Evolutionary conservation across 2,329 filamentous ascomycete species (phyloP).

Genomic region (Phaeosphaeria sp.): DNA sequence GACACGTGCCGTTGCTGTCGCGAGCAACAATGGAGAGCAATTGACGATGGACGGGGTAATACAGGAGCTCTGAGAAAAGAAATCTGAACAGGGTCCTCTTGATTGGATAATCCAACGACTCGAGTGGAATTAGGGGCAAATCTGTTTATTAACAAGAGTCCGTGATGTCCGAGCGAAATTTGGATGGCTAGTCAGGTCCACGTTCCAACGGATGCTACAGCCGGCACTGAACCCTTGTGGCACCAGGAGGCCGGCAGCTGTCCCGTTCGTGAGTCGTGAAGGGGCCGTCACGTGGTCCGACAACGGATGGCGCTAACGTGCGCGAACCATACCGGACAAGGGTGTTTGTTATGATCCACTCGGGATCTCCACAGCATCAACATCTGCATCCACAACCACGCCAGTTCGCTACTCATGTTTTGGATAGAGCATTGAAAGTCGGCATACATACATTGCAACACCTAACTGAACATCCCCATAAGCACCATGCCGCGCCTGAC

Average conservation of each 20-base stretch:
- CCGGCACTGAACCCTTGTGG: background rate
- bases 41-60: background rate
- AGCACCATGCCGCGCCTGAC: conserved; percentile 50
- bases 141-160: background rate
- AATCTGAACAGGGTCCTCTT: conserved; percentile 2
- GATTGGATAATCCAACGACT: conserved; percentile 10
- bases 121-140: background rate
- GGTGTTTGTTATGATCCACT: conserved; percentile 27
- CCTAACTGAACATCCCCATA: background rate
- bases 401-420: conserved; percentile 22
- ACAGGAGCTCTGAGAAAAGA: conserved; percentile 8
- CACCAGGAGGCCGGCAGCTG: background rate
- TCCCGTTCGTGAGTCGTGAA: conserved; percentile 1
- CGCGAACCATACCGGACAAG: conserved; percentile 13
- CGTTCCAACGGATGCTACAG: background rate
- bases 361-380: conserved; percentile 18
- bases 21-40: conserved; percentile 1
- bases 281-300: conserved; percentile 17
- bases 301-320: conserved; percentile 4
- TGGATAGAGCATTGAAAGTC: conserved; percentile 12
- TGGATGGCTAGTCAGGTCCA: background rate
- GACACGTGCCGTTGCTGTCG: conserved; percentile 5
- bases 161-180: background rate
- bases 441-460: conserved; percentile 1
- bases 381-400: conserved; percentile 24